Evolutionary conservation across 495 filamentous ascomycete genomes (phyloP).

Genomic region (Penicillium silybi): DNA sequence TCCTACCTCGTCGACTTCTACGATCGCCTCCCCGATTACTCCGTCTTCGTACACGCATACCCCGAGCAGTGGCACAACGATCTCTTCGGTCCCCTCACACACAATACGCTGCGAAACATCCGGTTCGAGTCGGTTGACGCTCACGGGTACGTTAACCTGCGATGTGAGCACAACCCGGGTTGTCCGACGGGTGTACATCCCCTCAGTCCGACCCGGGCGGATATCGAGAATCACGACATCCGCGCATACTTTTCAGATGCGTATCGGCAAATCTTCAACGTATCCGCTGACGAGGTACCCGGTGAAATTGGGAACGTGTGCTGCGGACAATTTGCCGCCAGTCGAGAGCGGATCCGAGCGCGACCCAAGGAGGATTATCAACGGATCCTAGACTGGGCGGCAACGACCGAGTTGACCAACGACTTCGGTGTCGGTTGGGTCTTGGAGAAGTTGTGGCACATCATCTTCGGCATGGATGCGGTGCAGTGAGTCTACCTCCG

Average conservation of each 20-base stretch:
- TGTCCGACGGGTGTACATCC: constrained; percentile 34
- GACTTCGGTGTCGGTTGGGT: constrained; percentile 42
- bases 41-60: constrained; percentile 40
- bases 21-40: constrained; percentile 33
- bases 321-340: constrained; percentile 49
- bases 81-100: constrained; percentile 33
- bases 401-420: constrained; percentile 29
- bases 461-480: constrained; percentile 38
- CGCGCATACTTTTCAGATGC: constrained; percentile 31
- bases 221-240: constrained; percentile 35
- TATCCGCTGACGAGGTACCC: constrained; percentile 27
- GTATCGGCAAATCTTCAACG: constrained; percentile 33
- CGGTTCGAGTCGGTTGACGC: constrained; percentile 37
- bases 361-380: constrained; percentile 40
- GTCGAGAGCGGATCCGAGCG: constrained; percentile 36
- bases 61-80: constrained; percentile 45
- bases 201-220: constrained; percentile 24
- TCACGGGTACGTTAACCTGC: constrained; percentile 40
- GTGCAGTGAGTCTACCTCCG: constrained; percentile 28
- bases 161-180: constrained; percentile 35
- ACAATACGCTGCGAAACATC: constrained; percentile 23
- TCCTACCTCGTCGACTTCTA: constrained; percentile 40
- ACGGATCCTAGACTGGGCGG: constrained; percentile 41
- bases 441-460: constrained; percentile 42
- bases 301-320: constrained; percentile 41